A percentile compares a stretch with the other conserved stretches of the same genome.
These are phyloP conservation scores for Uncinocarpus reesii DNA, from an alignment of 2,329 filamentous ascomycete species.

Conservation along the genomic window DNA sequence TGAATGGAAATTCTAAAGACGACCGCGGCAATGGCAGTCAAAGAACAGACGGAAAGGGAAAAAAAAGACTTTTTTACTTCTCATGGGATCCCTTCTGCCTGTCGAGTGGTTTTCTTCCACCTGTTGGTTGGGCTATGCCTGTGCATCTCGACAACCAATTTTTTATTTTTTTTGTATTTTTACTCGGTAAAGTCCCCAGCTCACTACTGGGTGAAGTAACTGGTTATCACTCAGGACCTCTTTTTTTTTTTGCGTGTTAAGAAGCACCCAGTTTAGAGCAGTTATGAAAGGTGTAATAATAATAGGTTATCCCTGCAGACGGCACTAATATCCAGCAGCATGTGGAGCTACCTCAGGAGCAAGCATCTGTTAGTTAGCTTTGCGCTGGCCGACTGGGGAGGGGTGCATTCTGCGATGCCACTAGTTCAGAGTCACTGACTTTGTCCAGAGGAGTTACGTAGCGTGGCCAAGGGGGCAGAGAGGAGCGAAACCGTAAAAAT, in stretches of 20 bases:
- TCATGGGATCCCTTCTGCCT: slow-evolving; percentile 9
- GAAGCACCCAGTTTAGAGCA: background rate
- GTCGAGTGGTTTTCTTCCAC: background rate
- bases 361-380: slow-evolving; percentile 5
- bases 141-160: slow-evolving; percentile 2
- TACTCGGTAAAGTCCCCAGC: slow-evolving; percentile 1
- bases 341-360: slow-evolving; percentile 11
- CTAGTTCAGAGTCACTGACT: too few species aligned
- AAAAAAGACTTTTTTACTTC: background rate
- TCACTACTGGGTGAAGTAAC: background rate
- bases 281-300: slow-evolving; percentile 8
- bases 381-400: slow-evolving; percentile 7
- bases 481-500: slow-evolving; percentile 1
- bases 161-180: background rate
- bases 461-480: slow-evolving; percentile 2
- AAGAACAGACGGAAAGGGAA: background rate
- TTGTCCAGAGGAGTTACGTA: slow-evolving; percentile 3
- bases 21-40: background rate
- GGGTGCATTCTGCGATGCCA: slow-evolving; percentile 9
- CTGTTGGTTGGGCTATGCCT: background rate
- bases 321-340: background rate
- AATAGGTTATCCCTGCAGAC: slow-evolving; percentile 7
- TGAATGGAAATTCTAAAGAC: too few species aligned
- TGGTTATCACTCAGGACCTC: background rate
- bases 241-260: slow-evolving; percentile 3